Evolutionary conservation across 1,284 basidiomycete genomes (phyloP).

Genomic region (Cutaneotrichosporon cavernicola): DNA sequence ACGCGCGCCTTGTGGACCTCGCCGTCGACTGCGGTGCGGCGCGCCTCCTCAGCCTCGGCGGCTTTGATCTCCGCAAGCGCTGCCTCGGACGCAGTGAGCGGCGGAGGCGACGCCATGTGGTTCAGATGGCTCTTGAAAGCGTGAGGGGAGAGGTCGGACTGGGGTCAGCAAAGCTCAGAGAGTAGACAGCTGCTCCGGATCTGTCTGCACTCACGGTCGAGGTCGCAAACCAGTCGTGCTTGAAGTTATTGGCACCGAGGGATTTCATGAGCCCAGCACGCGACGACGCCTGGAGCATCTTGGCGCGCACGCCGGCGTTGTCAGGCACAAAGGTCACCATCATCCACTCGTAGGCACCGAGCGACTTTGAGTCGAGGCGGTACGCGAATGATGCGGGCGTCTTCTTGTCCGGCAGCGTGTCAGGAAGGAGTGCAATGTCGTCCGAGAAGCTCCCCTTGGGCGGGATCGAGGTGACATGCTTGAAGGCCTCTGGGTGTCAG

Average conservation of each 20-base stretch:
- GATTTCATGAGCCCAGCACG: conserved; percentile 69
- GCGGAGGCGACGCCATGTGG: conserved; percentile 72
- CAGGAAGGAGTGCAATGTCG: conserved; percentile 44
- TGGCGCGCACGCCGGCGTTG: conserved; percentile 51
- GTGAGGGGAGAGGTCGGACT: conserved; percentile 52
- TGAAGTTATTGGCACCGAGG: conserved; percentile 72
- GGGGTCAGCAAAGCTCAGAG: conserved; percentile 11
- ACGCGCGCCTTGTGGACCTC: conserved; percentile 38
- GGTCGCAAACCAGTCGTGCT: conserved; percentile 77
- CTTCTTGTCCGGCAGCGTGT: conserved; percentile 40
- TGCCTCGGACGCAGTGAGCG: conserved; percentile 73
- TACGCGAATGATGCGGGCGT: conserved; percentile 52
- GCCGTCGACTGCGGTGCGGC: conserved; percentile 43
- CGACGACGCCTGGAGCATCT: conserved; percentile 93
- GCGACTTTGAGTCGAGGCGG: conserved; percentile 44
- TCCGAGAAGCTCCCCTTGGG: conserved; percentile 42
- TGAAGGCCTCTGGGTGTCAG: conserved; percentile 40
- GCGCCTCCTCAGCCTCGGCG: conserved; percentile 61
- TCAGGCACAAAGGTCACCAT: conserved; percentile 54
- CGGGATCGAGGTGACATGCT: conserved; percentile 37
- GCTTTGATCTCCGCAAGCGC: conserved; percentile 72
- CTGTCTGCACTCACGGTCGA: conserved; percentile 63
- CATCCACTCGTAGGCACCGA: conserved; percentile 50
- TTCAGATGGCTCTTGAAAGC: conserved; percentile 72
- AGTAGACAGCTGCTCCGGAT: neutral